Conservation (phyloP, 2,329 filamentous ascomycete species). For the Trichoderma afroharzianum region DNA sequence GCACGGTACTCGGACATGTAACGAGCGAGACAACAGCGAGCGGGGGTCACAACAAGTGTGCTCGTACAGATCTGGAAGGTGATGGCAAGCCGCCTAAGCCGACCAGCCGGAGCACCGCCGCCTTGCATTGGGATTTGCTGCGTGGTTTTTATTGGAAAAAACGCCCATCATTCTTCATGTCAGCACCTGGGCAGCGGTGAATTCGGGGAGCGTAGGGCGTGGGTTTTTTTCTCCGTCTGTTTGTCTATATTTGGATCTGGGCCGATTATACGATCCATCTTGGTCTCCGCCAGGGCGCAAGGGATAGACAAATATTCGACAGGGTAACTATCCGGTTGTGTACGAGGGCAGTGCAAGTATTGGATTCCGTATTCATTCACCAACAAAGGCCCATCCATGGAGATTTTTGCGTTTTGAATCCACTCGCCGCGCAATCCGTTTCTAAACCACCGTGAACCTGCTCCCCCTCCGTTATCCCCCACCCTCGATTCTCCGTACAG, state of each 20-base stretch:
- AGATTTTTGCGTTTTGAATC: neutral
- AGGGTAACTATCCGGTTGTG: neutral
- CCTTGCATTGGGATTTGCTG: neutral
- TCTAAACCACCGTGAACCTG: neutral
- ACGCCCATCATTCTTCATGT: neutral
- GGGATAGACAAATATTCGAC: neutral
- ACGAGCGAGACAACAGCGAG: neutral
- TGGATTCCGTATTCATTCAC: neutral
- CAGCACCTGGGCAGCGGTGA: neutral
- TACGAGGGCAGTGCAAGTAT: neutral
- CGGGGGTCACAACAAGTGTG: neutral
- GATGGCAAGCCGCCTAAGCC: neutral
- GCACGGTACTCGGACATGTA: neutral
- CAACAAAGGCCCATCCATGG: neutral
- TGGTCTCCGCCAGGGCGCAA: neutral
- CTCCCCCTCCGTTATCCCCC: neutral
- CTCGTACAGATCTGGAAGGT: conserved; percentile 10
- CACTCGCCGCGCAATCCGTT: neutral
- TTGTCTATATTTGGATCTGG: neutral
- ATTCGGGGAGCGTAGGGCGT: neutral
- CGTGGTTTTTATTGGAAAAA: neutral
- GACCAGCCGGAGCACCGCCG: neutral
- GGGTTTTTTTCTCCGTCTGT: neutral
- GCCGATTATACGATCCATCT: neutral
- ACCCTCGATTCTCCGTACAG: neutral